These are phyloP conservation scores for Lentinula boryana DNA, from an alignment of 768 basidiomycete species.

Conservation along the genomic window DNA sequence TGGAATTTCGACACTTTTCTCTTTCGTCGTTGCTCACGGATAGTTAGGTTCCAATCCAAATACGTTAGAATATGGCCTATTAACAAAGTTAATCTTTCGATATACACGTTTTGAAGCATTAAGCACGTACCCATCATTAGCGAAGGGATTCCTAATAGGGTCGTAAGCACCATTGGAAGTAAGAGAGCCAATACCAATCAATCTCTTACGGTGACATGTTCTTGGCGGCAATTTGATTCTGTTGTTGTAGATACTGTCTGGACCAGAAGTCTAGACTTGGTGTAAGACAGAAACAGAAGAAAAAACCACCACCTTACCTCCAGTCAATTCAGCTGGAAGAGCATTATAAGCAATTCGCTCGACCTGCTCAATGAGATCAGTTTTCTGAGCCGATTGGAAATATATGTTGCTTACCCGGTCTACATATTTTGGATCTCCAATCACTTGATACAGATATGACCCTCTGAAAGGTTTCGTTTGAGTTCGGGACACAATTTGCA, in stretches of 20 bases:
- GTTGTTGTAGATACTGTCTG: constrained; percentile 52
- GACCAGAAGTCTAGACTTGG: constrained; percentile 46
- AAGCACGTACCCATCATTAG: constrained; percentile 36
- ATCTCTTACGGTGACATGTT: constrained; percentile 42
- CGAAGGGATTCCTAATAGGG: constrained; percentile 41
- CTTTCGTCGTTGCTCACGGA: constrained; percentile 24
- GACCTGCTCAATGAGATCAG: constrained; percentile 16
- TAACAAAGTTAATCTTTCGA: not conserved
- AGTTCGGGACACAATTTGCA: not conserved
- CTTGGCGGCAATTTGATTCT: constrained; percentile 50
- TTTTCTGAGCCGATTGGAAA: not conserved
- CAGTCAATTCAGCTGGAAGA: constrained; percentile 41
- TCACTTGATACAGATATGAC: constrained; percentile 50
- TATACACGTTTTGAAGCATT: not conserved
- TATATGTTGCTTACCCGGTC: constrained; percentile 29
- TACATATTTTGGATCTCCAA: constrained; percentile 45
- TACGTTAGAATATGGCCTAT: constrained; percentile 41
- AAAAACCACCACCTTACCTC: constrained; percentile 23
- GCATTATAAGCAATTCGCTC: constrained; percentile 49
- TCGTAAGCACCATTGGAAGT: not conserved
- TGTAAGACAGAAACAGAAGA: not conserved
- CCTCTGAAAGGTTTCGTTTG: constrained; percentile 25
- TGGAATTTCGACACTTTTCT: not conserved
- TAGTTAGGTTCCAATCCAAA: constrained; percentile 47
- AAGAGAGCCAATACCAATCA: not conserved